Evolutionary conservation across 805 yeast genomes (phyloP).

Genomic region (Ogataea paraovalis): DNA sequence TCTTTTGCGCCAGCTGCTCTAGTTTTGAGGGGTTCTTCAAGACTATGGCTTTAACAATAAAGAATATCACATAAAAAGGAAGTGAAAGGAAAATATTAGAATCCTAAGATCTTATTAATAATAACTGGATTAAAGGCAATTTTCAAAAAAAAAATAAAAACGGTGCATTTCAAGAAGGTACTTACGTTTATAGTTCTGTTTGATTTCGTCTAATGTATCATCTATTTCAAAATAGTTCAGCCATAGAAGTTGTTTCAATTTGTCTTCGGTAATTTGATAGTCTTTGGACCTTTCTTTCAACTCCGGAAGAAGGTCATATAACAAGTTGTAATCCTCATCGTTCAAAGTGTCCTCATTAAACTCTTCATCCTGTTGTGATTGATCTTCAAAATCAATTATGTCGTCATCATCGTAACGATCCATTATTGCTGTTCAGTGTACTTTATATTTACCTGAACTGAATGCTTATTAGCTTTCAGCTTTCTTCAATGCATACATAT

Average conservation of each 20-base stretch:
- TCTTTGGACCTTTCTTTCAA: conserved; percentile 35
- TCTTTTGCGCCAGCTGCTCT: conserved; percentile 44
- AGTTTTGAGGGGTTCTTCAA: conserved; percentile 35
- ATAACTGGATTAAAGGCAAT: background rate
- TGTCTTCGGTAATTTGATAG: conserved; percentile 45
- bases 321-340: conserved; percentile 40
- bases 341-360: conserved; percentile 38
- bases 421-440: too few species aligned
- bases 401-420: conserved; percentile 21
- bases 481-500: too few species aligned
- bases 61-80: background rate
- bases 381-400: conserved; percentile 17
- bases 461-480: too few species aligned
- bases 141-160: background rate
- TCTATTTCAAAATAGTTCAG: conserved; percentile 53
- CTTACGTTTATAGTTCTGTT: conserved; percentile 29
- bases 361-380: conserved; percentile 25
- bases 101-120: conserved; percentile 9
- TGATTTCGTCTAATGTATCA: conserved; percentile 46
- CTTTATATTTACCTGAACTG: too few species aligned
- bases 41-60: conserved; percentile 7
- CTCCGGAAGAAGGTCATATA: conserved; percentile 41
- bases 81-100: conserved; percentile 11
- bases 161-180: conserved; percentile 5
- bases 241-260: conserved; percentile 57